Base-by-base conservation (phyloP, 1,284 basidiomycete genomes). In the Agroathelia rolfsii region DNA sequence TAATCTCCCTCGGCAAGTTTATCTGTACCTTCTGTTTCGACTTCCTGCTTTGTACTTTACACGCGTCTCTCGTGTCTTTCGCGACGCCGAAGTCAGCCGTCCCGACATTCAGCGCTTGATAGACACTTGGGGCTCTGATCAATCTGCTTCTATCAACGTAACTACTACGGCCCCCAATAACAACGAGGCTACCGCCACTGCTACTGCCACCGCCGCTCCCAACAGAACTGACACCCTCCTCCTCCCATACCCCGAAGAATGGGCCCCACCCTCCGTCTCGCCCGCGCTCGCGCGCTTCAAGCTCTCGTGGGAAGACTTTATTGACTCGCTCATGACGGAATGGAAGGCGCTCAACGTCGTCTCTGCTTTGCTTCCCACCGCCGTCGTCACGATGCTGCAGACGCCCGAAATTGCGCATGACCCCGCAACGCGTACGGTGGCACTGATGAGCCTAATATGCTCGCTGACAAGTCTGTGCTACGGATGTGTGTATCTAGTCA, bases 381-480 rank as follows among this genome's bases (percentile, higher is more conserved):
- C 78, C 1, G 80, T 86, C 30, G 44, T 85, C 24, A 75, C 81
- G 1, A 70, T 83, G 51, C 82, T 86, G 42, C 82, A 86, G 49
- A 69, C 71, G 13, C 61, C 63, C 0, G 56, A 62, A 22, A 77
- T 75, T 4, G 66, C 66, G 0, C 53, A 61, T 8, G 76, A 83
- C 44, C 75, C 81, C 0, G 39, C 84, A 9, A 78, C 72, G 5
- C 66, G 80, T 24, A 80, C 75, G 2, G 59, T 72, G 1, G 76
- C 80, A 0, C 55, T 84, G 9, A 49, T 82, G 17, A 81, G 80
- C 0, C 54, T 86, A 17, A 61, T 76, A 0, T 80, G 71, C 35
- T 75, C 77, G 0, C 47, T 84, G 40, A 79, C 82, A 72, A 81
- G 77, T 42, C 55, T 86, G 22, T 71, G 66, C 2, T 86, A 76